Percentiles rank a stretch among this genome's conserved stretches.
These are phyloP conservation scores for Toxoplasma gondii DNA, from an alignment of 169 alveolate genomes.

Conservation along the genomic window DNA sequence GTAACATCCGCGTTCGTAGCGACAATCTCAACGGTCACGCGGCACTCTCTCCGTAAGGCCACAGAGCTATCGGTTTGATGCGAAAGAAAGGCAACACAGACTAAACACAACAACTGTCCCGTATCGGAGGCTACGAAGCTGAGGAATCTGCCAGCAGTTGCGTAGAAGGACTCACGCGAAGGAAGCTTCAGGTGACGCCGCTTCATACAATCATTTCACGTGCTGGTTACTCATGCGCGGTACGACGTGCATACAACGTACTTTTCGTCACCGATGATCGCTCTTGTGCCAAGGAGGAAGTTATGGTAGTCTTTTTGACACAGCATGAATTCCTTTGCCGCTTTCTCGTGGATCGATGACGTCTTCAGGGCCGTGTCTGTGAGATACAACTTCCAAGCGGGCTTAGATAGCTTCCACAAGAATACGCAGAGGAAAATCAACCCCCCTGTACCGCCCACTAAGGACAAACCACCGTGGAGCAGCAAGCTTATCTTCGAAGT, in stretches of 20 bases:
- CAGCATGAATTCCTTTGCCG: background rate
- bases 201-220: no score
- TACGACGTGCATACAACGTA: background rate
- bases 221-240: no score
- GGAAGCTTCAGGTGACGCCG: no score
- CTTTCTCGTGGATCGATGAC: background rate
- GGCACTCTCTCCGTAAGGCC: no score
- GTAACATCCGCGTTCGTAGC: no score
- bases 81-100: no score
- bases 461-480: background rate
- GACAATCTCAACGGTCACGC: no score
- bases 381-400: background rate
- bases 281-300: constrained; percentile 11
- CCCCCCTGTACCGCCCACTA: background rate
- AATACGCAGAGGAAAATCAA: background rate
- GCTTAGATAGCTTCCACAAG: constrained; percentile 12
- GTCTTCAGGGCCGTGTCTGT: constrained; percentile 23
- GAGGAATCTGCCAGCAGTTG: no score
- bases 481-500: background rate
- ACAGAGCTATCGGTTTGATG: no score
- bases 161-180: no score
- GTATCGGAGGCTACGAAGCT: no score
- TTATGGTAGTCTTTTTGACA: background rate
- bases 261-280: background rate
- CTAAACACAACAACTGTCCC: no score